Evolutionary conservation across 176 grass and related monocot genomes (phyloP), one percentile per base, ranked within the genome.

Genomic region (Melocanna baccifera): DNA sequence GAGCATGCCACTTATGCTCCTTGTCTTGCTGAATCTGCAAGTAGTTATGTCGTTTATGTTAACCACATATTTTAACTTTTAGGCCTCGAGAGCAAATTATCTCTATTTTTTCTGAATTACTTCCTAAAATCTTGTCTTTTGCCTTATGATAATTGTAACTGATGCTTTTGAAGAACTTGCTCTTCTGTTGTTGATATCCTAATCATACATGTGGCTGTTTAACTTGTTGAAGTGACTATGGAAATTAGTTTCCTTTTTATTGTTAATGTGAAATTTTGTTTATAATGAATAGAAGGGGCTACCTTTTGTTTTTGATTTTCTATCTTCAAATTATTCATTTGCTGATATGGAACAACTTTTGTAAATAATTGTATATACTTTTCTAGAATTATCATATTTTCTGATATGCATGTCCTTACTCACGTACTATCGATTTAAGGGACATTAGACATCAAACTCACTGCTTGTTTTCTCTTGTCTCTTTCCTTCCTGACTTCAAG

Each of bases 401-500:
- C 18, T 81, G 12, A 25, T 41, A 32, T 74, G 62, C n/a, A 69
- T 19, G 11, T 76, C 6, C 16, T 67, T 71, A 36, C 28, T 71
- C 37, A 71, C 25, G 2, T 81, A 4, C 43, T 75, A 69, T 75
- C 0, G 28, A 10, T 37, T 67, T 46, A 46, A 68, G 16, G 26
- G 20, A 52, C 23, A 23, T 40, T 23, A 42, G 42, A 62, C 48
- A 83, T 79, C 59, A 83, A 52, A 50, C 80, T 87, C 12, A 79
- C 72, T 67, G 36, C 9, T 77, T 86, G 6, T 77, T 72, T 76
- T 89, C 9, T 81, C 9, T 77, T 79, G 16, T 87, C 46, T 19
- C 32, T 83, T 81, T 89, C 61, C 71, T 82, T 76, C 2, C 37
- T 81, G 66, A 73, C 52, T 65, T 83, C n/a, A 90, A 92, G 92